Base-by-base conservation (phyloP, 1,284 basidiomycete species). In the Boletus smithii region DNA sequence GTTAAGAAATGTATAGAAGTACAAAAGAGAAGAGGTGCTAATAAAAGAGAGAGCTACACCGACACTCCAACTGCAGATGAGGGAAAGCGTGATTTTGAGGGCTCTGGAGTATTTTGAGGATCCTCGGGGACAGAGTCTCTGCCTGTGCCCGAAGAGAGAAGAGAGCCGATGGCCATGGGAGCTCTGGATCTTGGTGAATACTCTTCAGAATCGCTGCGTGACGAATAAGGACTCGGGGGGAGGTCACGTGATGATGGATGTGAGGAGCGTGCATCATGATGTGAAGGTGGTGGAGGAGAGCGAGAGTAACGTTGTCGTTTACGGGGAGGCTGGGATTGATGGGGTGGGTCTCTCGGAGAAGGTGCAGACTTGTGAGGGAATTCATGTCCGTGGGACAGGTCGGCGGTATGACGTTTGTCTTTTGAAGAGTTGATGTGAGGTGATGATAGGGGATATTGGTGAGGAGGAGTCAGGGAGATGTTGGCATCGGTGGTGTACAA, bases 281-380 rank as follows among this genome's bases (percentile, higher is more conserved):
- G 62, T 42, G 63, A 53, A 31, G 53, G 42, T 18, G 59, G 54
- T 23, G 50, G 24, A 14, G 66, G 67, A 34, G 71, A 72, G 13
- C 51, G 59, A 31, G 72, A 73, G 17, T 59, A 53, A 44, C 80
- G 79, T 44, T 72, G 72, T 38, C 79, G 78, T 69, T 80, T 81
- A 18, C 61, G 57, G 30, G 63, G 48, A 11, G 63, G 66, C 44
- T 61, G 66, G 24, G 43, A 24, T 14, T 52, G 57, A 30, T 53
- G 48, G 10, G 49, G 45, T 5, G 56, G 47, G 3, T 69, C 63
- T 32, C 67, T 65, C 5, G 51, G 38, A 2, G 51, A 48, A 23
- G 46, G 47, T 3, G 40, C 27, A 29, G 49, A 40, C 42, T 31
- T 50, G 50, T 37, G 42, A 24, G 51, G 3, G n/a, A 53, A 48